Base-by-base conservation (phyloP, 768 basidiomycete species). In the Tylopilus plumbeoviolaceoides region DNA sequence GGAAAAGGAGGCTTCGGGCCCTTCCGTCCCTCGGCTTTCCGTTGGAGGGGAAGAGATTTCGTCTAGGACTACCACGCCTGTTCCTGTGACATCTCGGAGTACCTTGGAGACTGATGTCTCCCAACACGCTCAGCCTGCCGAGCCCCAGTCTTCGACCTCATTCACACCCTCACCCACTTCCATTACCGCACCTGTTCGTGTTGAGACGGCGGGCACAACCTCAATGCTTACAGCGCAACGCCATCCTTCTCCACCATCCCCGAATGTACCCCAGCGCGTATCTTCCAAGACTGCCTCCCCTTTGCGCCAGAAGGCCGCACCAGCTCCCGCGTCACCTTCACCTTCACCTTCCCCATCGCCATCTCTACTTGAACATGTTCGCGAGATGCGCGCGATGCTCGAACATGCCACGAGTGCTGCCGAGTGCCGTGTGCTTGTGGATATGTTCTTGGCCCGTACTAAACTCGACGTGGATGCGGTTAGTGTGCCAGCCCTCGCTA, bases 391-490 rank as follows among this genome's bases (percentile, higher is more conserved):
- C 30, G 75, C 76, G 18, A 73, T 89, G 51, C 69, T 95, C 17
- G 69, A 78, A 9, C 79, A 72, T 46, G 91, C 92, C 14, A 85
- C 86, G 2, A 83, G 78, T 40, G 87, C 80, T 43, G 83, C 86
- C 54, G 93, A 95, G 72, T 93, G 91, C 64, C 87, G 89, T 47
- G 73, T 94, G 40, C 83, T 95, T 51, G 76, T 92, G 27, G 86
- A 91, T 57, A 88, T 91, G 75, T 87, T 89, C 71, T 73, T 95
- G 53, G 77, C 82, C 12, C 83, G 82, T 57, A 77, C 77, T 48
- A 82, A 81, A 17, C 75, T 76, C 41, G 48, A 70, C 11, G 20
- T 65, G 20, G 70, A 73, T 30, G 55, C 66, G 23, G 64, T 71
- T 62, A 44, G 56, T 39, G 48, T 50, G 20, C 66, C 67, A 28